phyloP scores from a whole-genome alignment of 2,329 filamentous ascomycete species.

The Epichloe scottii region DNA sequence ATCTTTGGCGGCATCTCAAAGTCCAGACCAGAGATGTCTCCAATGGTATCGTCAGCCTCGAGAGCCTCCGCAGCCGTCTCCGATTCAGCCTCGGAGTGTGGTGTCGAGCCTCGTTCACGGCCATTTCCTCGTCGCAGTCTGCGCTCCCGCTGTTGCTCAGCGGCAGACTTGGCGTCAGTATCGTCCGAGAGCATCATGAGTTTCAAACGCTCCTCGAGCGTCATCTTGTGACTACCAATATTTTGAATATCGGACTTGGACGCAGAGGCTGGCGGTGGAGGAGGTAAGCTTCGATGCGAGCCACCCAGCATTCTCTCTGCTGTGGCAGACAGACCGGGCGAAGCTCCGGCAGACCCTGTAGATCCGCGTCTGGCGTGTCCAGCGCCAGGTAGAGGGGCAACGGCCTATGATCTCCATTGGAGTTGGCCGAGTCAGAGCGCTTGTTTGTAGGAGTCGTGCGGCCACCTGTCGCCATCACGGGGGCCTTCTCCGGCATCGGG shows the following conservation, averaged over 20 bases:
- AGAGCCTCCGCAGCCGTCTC: slow-evolving; percentile 23
- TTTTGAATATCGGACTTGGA: slow-evolving; percentile 69
- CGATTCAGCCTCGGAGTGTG: slow-evolving; percentile 26
- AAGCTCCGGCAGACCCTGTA: slow-evolving; percentile 39
- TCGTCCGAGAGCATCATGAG: slow-evolving; percentile 79
- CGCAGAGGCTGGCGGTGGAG: slow-evolving; percentile 53
- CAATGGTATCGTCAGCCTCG: slow-evolving; percentile 47
- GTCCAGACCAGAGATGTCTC: slow-evolving; percentile 47
- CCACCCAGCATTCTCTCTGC: slow-evolving; percentile 59
- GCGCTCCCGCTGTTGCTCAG: slow-evolving; percentile 55
- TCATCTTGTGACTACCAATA: slow-evolving; percentile 64
- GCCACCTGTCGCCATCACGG: slow-evolving; percentile 29
- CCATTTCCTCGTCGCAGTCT: slow-evolving; percentile 51
- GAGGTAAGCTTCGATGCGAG: slow-evolving; percentile 56
- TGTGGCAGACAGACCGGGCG: slow-evolving; percentile 53
- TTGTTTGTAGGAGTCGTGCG: slow-evolving; percentile 33
- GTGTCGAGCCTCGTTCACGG: slow-evolving; percentile 37
- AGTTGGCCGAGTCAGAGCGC: slow-evolving; percentile 61
- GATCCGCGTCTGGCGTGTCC: slow-evolving; percentile 24
- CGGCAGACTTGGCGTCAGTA: slow-evolving; percentile 41
- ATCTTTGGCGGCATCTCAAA: slow-evolving; percentile 65
- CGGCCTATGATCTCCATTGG: slow-evolving; percentile 71
- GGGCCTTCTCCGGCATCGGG: slow-evolving; percentile 47
- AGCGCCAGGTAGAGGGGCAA: slow-evolving; percentile 73
- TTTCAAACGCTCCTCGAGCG: slow-evolving; percentile 72